Base-by-base conservation (phyloP, 1,139 yeast genomes). In the Hyphopichia burtonii region DNA sequence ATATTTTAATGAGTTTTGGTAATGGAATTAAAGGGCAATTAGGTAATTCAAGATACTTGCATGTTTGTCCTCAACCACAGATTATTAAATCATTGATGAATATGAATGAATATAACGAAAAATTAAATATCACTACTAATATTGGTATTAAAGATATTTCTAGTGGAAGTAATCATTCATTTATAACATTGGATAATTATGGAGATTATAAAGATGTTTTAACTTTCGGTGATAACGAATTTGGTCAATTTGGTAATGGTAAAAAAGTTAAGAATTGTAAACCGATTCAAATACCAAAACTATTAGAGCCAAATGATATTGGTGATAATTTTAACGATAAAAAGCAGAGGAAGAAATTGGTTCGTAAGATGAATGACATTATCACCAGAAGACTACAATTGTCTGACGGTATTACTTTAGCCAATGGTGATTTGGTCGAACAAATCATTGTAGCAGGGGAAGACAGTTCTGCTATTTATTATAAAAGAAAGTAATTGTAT, bases 21-120 rank as follows among this genome's bases (percentile, higher is more conserved):
- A 82, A 82, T 53, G 96, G 98, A 4, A 63, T 86, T 40, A 76
- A 78, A 52, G 99, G 98, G n/a, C 96, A 89, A 63, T 70, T 90
- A 44, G 99, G 97, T 15, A 77, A 80, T 39, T 90, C 88, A 19
- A 70, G 83, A 42, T 90, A 74, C 59, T 67, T 84, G 39, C 96
- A 90, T 58, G 83, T 88, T 14, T 86, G 83, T 54, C 68, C 80
- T 16, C 75, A 73, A 37, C 96, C 97, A 7, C 71, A 76, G 17
- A 74, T 76, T 34, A 61, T 91, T 44, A 80, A 80, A 58, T 66
- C 76, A 3, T 59, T 86, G 37, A 56, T 67, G 22, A 68, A 73
- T 14, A 62, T 76, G 47, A 53, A 54, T 17, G 82, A 78, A 48
- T 77, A 48, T 45, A 65, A 72, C 48, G 79, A 73, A 48, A 41